Base-by-base conservation (phyloP, 306 rosid genomes). In the Dalbergia cultrata region DNA sequence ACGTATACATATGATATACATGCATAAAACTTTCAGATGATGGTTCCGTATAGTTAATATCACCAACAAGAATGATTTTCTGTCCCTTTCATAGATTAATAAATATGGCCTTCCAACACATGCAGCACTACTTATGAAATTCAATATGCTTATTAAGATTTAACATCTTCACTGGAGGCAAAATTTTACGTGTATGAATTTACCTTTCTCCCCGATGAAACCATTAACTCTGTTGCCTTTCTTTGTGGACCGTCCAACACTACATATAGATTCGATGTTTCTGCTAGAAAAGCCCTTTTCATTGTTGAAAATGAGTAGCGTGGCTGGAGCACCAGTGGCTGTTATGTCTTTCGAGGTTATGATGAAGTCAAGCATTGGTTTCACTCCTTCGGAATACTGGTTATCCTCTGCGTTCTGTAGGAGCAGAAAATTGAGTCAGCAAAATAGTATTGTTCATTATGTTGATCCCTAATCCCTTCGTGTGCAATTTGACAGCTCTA, bases 191-290 rank as follows among this genome's bases (percentile, higher is more conserved):
- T 39, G 49, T 13, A 9, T 14, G 5, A 31, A 37, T 0, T 26
- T 67, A 87, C 93, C 93, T 87, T 91, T 91, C 80, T 91, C 96
- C 17, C 96, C 93, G 13, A 91, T 91, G 77, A 86, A 91, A 11
- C 92, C 93, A 6, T 67, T 59, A 76, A 78, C 74, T 70, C 93
- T 76, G 82, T 86, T 72, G 75, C 86, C 89, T 72, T 85, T 86
- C 82, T 91, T 91, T 16, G 93, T 91, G 56, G 96, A 91, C 1
- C 88, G 80, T 57, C 93, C 96, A 21, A 91, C 83, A 41, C 96
- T 88, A 53, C 93, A 91, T 61, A 91, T 87, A 62, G 93, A 91
- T 0, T 89, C 89, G 0, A 91, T 88, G 76, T 91, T 89, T 47
- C 26, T 69, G 0, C 41, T 18, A 37, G 96, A 87, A 45, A 91